phyloP scores from a whole-genome alignment of 139 green algal species.

The Spirogloea muscicola region DNA sequence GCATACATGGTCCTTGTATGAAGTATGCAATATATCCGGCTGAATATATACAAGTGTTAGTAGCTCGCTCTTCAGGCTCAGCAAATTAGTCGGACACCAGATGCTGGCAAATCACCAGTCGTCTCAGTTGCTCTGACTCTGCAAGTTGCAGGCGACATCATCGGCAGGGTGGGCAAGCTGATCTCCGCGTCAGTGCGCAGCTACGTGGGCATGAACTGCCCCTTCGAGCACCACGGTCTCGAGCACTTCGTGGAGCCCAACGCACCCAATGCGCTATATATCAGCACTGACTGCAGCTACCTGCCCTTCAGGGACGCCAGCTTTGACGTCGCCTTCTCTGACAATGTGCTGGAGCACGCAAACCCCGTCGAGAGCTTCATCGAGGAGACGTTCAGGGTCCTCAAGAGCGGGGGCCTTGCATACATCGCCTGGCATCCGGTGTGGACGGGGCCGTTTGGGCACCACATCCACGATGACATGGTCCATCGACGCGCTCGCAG shows the following conservation, averaged over 20 bases:
- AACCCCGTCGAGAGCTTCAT: background rate
- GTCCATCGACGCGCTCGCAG: constrained; percentile 13
- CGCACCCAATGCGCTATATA: constrained; percentile 1
- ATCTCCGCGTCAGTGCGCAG: background rate
- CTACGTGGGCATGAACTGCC: constrained; percentile 22
- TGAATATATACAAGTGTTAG: no score
- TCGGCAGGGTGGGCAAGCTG: background rate
- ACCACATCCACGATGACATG: constrained; percentile 29
- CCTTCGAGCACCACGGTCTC: background rate
- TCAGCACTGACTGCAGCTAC: constrained; percentile 3
- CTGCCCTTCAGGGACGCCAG: constrained; percentile 4
- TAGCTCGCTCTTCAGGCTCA: no score
- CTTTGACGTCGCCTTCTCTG: constrained; percentile 21
- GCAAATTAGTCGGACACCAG: no score
- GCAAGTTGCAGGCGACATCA: no score
- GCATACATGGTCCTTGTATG: no score
- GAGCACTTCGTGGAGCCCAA: background rate
- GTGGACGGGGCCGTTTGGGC: constrained; percentile 21
- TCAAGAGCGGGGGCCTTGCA: constrained; percentile 6
- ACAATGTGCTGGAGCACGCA: constrained; percentile 30
- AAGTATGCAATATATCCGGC: no score
- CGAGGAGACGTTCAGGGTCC: constrained; percentile 1
- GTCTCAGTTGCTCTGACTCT: no score
- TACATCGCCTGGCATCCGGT: constrained; percentile 10
- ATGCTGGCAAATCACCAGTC: no score